These are phyloP conservation scores for Wickerhamia fluorescens DNA, from an alignment of 805 yeast species.

Conservation along the genomic window DNA sequence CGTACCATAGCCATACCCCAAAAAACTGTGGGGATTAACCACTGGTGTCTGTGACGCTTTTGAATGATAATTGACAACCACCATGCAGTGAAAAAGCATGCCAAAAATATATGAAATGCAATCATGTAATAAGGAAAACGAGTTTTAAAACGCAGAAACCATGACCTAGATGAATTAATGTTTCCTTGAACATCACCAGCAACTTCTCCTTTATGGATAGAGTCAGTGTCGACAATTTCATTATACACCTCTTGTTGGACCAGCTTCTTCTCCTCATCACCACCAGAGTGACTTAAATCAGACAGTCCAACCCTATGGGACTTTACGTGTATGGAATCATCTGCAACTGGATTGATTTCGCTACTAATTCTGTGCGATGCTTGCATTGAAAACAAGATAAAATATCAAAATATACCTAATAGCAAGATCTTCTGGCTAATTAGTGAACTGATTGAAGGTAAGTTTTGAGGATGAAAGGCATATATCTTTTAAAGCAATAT, in stretches of 20 bases:
- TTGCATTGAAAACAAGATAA: too few species aligned
- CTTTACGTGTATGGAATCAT: too few species aligned
- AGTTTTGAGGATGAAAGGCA: too few species aligned
- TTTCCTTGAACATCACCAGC: conserved; percentile 1
- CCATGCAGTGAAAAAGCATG: conserved; percentile 21
- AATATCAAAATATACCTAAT: too few species aligned
- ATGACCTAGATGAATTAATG: conserved; percentile 2
- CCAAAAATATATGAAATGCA: conserved; percentile 12
- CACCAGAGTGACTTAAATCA: too few species aligned
- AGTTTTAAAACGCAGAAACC: conserved; percentile 3
- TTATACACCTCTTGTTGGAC: not conserved
- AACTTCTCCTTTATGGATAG: conserved; percentile 2
- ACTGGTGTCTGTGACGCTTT: conserved; percentile 39
- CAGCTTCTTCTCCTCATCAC: conserved; percentile 2
- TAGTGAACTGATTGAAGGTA: conserved; percentile 7
- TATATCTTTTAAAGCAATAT: too few species aligned
- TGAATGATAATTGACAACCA: conserved; percentile 52
- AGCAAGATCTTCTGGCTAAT: too few species aligned
- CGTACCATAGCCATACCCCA: conserved; percentile 46
- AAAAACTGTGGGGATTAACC: conserved; percentile 53
- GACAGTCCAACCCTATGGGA: too few species aligned
- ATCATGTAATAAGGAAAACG: conserved; percentile 7
- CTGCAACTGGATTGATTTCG: too few species aligned
- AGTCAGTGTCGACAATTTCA: not conserved
- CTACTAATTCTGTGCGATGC: too few species aligned